Evolutionary conservation across 2,329 filamentous ascomycete species (phyloP).

Genomic region (Fusarium sp.): DNA sequence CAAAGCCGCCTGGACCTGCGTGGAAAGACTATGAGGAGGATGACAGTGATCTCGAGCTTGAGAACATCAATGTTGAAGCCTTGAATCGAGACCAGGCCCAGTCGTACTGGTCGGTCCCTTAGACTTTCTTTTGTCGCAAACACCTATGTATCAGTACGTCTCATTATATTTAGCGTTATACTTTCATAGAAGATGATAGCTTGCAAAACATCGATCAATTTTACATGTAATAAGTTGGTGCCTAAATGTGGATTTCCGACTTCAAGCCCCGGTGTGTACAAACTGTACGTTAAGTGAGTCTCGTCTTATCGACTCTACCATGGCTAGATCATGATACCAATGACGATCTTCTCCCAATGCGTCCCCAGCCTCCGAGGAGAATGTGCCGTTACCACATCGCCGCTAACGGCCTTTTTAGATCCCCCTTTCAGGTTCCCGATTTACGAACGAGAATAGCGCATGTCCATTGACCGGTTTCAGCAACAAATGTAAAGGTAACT

Average conservation of each 20-base stretch:
- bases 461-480: neutral
- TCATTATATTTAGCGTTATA: neutral
- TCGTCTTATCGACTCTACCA: neutral
- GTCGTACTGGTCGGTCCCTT: conserved; percentile 29
- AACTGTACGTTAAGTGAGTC: too few relatives aligned
- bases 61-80: conserved; percentile 29
- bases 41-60: conserved; percentile 12
- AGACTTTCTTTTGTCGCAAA: neutral
- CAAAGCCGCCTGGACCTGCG: conserved; percentile 2
- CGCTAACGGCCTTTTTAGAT: neutral
- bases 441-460: neutral
- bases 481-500: too few relatives aligned
- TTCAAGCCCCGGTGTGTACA: too few relatives aligned
- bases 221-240: neutral
- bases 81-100: conserved; percentile 25
- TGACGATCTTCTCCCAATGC: neutral
- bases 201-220: neutral
- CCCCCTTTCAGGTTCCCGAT: too few relatives aligned
- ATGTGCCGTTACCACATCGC: neutral
- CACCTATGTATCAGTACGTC: neutral
- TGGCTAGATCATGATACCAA: neutral
- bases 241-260: neutral
- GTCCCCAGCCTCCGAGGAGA: neutral
- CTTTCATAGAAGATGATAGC: conserved; percentile 1
- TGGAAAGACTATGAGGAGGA: conserved; percentile 28